Base-by-base conservation (phyloP, 2,329 filamentous ascomycete genomes). In the Venturia asperata region DNA sequence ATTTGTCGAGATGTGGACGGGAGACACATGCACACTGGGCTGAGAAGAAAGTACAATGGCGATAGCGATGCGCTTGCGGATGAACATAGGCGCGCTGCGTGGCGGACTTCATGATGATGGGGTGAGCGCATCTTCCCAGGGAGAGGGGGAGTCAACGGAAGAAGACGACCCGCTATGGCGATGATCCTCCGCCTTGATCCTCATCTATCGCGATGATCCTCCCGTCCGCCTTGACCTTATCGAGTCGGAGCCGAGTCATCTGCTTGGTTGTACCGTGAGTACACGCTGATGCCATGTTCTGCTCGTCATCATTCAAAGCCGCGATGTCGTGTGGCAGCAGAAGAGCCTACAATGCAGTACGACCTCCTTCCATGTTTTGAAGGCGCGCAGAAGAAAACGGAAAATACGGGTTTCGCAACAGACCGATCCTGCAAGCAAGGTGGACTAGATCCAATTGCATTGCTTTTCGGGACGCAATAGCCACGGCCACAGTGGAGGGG, bases 371-470 rank as follows among this genome's bases (percentile, higher is more conserved):
- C 27, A 58, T 34, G 30, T 37, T 21, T 37, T 37, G 27, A 19
- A 37, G 30, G n/a, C 52, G n/a, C n/a, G 52, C 52, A 37, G 52
- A 58, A 58, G 52, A 37, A 19, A 58, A 58, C 52, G 30, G 30
- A 37, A 5, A n/a, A 58, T 58, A n/a, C n/a, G 1, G 30, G 30
- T 58, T 58, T n/a, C 52, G 52, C 52, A 55, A 55, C 49, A 52
- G 7, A 10, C 52, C 52, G 52, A 58, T 58, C 17, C 52, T 58
- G 52, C 52, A 58, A 37, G 52, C 17, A 58, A n/a, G 27, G 9
- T 58, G 52, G 15, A 58, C 21, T n/a, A 58, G 52, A 37, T 58
- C 52, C 52, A 58, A 58, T 58, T 15, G 52, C 30, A 58, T n/a
- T 5, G 30, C 19, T 37, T 11, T 13, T 58, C 19, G 52, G 30